Percentiles rank a stretch among this genome's conserved stretches.
These are phyloP conservation scores for Metschnikowia rubicola DNA, from an alignment of 805 yeast species.

Conservation along the genomic window DNA sequence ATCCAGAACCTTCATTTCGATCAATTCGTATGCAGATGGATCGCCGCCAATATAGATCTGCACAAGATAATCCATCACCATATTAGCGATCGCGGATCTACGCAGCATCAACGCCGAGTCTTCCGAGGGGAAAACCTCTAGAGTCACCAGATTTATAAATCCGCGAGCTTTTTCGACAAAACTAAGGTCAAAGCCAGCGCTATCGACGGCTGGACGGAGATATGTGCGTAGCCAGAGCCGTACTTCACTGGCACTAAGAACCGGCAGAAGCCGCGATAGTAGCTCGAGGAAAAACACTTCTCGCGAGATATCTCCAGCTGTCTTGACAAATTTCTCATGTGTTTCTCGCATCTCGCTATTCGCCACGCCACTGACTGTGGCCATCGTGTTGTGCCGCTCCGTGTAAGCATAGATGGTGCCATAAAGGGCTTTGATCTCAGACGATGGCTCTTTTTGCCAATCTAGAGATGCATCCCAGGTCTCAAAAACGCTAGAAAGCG, in stretches of 20 bases:
- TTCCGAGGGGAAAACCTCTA: conserved; percentile 14
- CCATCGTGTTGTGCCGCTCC: conserved; percentile 34
- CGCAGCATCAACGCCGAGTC: conserved; percentile 22
- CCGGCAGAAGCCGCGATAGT: conserved; percentile 32
- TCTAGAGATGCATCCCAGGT: conserved; percentile 12
- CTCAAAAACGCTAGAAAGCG: conserved; percentile 11
- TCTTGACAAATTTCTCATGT: conserved; percentile 30
- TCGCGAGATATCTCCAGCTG: conserved; percentile 24
- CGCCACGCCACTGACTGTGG: conserved; percentile 28
- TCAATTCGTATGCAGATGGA: conserved; percentile 14
- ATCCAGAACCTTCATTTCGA: conserved; percentile 16
- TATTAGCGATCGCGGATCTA: conserved; percentile 21
- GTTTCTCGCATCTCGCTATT: conserved; percentile 35
- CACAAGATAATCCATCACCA: conserved; percentile 25
- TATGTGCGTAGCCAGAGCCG: conserved; percentile 49
- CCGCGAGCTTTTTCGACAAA: conserved; percentile 32
- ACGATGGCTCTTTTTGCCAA: conserved; percentile 11
- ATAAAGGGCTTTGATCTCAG: conserved; percentile 11
- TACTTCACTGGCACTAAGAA: conserved; percentile 27
- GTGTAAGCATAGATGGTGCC: conserved; percentile 14
- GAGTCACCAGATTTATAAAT: conserved; percentile 23
- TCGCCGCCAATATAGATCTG: conserved; percentile 24
- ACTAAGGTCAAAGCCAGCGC: conserved; percentile 49
- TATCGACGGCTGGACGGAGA: conserved; percentile 50
- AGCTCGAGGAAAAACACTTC: conserved; percentile 40